phyloP scores from a whole-genome alignment of 176 grass and related monocot species.

The Thinopyrum elongatum region DNA sequence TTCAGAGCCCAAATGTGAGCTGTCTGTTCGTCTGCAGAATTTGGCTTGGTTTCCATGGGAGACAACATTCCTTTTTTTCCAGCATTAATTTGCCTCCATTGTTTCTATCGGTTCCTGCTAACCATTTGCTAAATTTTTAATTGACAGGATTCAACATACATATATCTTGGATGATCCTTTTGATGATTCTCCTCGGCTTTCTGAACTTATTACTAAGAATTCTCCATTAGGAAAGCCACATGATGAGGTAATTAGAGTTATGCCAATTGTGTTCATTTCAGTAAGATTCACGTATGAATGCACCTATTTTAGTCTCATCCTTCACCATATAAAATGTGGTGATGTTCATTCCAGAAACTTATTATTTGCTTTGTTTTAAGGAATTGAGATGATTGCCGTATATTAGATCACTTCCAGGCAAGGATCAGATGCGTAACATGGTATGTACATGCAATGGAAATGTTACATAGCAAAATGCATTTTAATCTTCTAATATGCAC shows the following conservation, averaged over 20 bases:
- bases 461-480: too few relatives aligned
- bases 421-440: too few relatives aligned
- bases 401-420: too few relatives aligned
- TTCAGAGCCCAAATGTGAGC: neutral
- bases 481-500: too few relatives aligned
- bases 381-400: too few relatives aligned
- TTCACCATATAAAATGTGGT: neutral
- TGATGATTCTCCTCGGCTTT: constrained; percentile 62
- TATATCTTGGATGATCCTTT: constrained; percentile 95
- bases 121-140: neutral
- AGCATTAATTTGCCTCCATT: neutral
- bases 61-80: constrained; percentile 30
- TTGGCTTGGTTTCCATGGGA: neutral
- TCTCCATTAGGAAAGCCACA: too few relatives aligned
- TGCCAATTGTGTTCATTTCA: neutral
- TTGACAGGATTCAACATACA: constrained; percentile 91
- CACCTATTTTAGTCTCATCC: neutral
- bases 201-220: constrained; percentile 80
- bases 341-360: too few relatives aligned
- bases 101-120: neutral
- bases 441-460: too few relatives aligned
- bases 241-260: constrained; percentile 60
- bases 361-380: too few relatives aligned
- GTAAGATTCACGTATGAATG: neutral
- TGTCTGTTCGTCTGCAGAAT: neutral